phyloP scores from a whole-genome alignment of 345 rosid genomes.

The Citrus unshiu region DNA sequence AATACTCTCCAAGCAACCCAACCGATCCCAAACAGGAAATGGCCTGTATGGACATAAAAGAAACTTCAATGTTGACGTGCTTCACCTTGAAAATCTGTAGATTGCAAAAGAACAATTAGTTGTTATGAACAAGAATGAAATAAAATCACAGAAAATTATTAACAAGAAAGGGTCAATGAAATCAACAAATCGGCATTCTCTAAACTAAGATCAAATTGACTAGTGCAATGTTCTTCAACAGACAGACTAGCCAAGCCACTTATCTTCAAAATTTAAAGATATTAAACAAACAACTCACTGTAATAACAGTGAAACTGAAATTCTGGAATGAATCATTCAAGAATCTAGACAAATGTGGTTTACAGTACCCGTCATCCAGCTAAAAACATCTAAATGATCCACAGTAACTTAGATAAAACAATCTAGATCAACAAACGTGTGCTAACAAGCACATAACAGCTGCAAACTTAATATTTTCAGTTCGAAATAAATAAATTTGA shows the following conservation, averaged over 20 bases:
- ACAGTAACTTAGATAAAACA: background rate
- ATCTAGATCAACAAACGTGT: no score
- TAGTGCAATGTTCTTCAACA: background rate
- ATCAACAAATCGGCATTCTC: background rate
- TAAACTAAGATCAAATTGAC: background rate
- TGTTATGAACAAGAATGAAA: background rate
- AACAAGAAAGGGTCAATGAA: background rate
- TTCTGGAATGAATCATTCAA: background rate
- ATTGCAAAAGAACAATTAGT: slow-evolving; percentile 13
- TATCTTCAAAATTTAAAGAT: background rate
- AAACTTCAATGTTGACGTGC: slow-evolving; percentile 29
- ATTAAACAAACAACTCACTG: background rate
- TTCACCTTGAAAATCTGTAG: slow-evolving; percentile 25
- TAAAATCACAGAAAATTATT: background rate
- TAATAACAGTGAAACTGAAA: background rate
- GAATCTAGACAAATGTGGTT: background rate
- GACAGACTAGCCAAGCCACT: background rate
- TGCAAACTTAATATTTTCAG: background rate
- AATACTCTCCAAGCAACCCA: slow-evolving; percentile 52
- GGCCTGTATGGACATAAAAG: slow-evolving; percentile 53
- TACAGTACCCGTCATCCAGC: background rate
- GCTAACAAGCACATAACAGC: background rate
- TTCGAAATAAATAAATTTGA: background rate
- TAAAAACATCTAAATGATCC: no score
- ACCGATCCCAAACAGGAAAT: slow-evolving; percentile 33